Base-by-base conservation (phyloP, 805 yeast species). In the Hanseniaspora clermontiae region DNA sequence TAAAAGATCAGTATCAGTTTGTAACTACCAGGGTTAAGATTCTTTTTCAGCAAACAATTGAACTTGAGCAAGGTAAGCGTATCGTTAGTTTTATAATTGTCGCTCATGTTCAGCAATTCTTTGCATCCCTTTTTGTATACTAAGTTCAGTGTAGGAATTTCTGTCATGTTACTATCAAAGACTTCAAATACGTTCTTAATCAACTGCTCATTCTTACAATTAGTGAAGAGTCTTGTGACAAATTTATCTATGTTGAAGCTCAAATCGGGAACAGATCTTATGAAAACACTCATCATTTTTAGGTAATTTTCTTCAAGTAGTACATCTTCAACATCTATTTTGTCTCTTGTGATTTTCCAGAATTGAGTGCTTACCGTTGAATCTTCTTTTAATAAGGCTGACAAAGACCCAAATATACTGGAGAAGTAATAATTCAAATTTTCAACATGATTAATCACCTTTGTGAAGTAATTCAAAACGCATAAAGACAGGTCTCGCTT, bases 401-500 rank as follows among this genome's bases (percentile, higher is more conserved):
- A 14, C 32, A 55, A 19, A 11, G 47, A 31, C 10, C n/a, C 20
- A 2, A 50, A 27, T 3, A 55, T 46, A 19, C 32, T 45, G 27
- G 58, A 46, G n/a, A 49, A 46, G 29, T 55, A 55, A 36, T 52
- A 55, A 32, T 57, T 49, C 52, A 70, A 65, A 29, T 70, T 53
- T n/a, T 51, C 53, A 45, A 19, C 65, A 46, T 72, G 70, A 62
- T 78, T 77, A 63, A 77, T 78, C 51, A 84, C 71, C 61, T 75
- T 73, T 7, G 83, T 78, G 57, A 84, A 77, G 7, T 84, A 75
- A 62, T 76, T 82, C 27, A 90, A 68, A 42, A 85, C 63, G 62
- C 95, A 83, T 0, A 90, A 77, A 64, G 79, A 80, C 32, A 91
- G 69, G 65, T 91, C 97, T 12, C 73, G 67, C 61, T 79, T 79